Evolutionary conservation across 495 filamentous ascomycete species (phyloP).

Genomic region (Hapsidospora chrysogenum): DNA sequence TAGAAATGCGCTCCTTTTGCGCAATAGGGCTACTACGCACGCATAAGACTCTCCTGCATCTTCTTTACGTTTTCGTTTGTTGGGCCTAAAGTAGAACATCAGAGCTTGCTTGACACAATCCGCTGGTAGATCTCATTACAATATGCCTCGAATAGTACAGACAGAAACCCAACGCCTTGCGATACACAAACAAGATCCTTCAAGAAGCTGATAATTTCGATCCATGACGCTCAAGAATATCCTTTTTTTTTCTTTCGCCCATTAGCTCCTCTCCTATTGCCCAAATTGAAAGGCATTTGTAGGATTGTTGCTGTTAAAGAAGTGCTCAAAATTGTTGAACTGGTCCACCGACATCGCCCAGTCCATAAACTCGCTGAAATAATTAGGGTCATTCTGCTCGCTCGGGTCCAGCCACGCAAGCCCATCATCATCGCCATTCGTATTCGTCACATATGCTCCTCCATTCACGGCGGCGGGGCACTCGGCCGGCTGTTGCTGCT

Average conservation of each 20-base stretch:
- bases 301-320: neutral
- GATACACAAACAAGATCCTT: too few species aligned
- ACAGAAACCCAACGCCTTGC: too few species aligned
- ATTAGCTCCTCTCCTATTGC: constrained; percentile 54
- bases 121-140: too few species aligned
- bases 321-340: constrained; percentile 1
- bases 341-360: constrained; percentile 1
- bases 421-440: neutral
- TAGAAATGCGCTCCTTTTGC: too few species aligned
- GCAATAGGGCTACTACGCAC: too few species aligned
- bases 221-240: constrained; percentile 52
- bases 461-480: neutral
- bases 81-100: too few species aligned
- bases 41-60: too few species aligned
- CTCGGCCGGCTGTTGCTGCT: neutral
- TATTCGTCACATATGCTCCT: neutral
- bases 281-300: neutral
- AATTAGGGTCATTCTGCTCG: neutral
- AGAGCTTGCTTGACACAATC: too few species aligned
- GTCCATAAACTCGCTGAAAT: constrained; percentile 1
- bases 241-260: constrained; percentile 64
- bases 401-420: neutral
- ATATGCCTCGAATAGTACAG: too few species aligned
- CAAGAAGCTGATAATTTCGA: too few species aligned
- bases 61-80: too few species aligned